Percentiles rank a stretch among this genome's conserved stretches.
Conservation (phyloP, 345 rosid genomes). For the Cardamine resedifolia region DNA sequence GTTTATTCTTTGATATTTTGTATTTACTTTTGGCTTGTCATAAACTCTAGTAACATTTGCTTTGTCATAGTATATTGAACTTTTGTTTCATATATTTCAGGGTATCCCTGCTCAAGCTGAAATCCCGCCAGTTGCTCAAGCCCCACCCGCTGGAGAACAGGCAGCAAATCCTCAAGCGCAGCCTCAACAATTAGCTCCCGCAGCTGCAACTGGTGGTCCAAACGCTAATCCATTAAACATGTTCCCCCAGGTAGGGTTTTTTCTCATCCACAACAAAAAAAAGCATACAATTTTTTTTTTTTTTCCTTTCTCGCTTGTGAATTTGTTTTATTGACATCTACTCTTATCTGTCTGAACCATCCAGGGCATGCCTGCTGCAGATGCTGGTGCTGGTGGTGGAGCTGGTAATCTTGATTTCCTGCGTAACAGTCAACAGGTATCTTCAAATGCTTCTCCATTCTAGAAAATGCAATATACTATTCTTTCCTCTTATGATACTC, state of each 20-base stretch:
- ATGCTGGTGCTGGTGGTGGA: conserved; percentile 66
- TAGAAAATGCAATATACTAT: neutral
- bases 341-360: conserved; percentile 3
- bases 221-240: conserved; percentile 40
- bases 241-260: conserved; percentile 36
- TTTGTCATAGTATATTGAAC: neutral
- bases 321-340: conserved; percentile 9
- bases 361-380: conserved; percentile 89
- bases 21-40: neutral
- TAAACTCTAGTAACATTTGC: neutral
- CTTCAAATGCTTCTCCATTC: neutral
- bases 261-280: neutral
- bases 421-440: conserved; percentile 93
- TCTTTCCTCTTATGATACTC: neutral
- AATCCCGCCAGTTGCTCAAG: conserved; percentile 35
- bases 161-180: conserved; percentile 35
- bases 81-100: conserved; percentile 10
- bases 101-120: conserved; percentile 45
- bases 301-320: neutral
- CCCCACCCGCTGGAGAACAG: conserved; percentile 36
- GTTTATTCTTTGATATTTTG: neutral
- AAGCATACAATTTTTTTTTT: neutral
- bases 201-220: conserved; percentile 36
- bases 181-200: conserved; percentile 38
- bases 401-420: conserved; percentile 87